Percentiles rank a stretch among this genome's conserved stretches.
Conservation (phyloP, 805 yeast species). For the Starmerella powellii region DNA sequence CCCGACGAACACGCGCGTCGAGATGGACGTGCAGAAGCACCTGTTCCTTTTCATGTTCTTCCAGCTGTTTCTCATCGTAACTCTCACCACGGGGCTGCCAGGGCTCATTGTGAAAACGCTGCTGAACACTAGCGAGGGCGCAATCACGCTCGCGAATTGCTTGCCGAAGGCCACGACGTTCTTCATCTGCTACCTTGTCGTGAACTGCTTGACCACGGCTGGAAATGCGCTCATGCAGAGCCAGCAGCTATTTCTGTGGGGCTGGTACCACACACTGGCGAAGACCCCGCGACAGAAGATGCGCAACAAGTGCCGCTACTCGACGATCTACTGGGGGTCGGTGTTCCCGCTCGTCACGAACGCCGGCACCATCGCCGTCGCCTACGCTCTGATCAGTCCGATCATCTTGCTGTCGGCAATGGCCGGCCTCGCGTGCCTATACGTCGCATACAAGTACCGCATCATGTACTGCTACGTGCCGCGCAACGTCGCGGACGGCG, state of each 20-base stretch:
- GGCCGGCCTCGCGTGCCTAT: slow-evolving; percentile 44
- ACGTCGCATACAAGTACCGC: slow-evolving; percentile 58
- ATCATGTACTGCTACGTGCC: slow-evolving; percentile 40
- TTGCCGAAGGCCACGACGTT: slow-evolving; percentile 79
- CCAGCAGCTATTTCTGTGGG: slow-evolving; percentile 37
- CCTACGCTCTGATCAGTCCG: slow-evolving; percentile 72
- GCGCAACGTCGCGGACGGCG: slow-evolving; percentile 36
- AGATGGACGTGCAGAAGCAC: slow-evolving; percentile 65
- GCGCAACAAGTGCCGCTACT: slow-evolving; percentile 34
- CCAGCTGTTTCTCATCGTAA: slow-evolving; percentile 73
- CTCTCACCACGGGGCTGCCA: slow-evolving; percentile 75
- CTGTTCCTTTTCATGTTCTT: slow-evolving; percentile 66
- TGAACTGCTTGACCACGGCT: slow-evolving; percentile 64
- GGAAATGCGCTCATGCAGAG: slow-evolving; percentile 60
- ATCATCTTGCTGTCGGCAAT: slow-evolving; percentile 50
- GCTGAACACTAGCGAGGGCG: slow-evolving; percentile 24
- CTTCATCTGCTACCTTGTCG: slow-evolving; percentile 62
- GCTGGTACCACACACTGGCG: slow-evolving; percentile 33
- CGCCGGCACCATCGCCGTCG: slow-evolving; percentile 63
- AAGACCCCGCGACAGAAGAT: slow-evolving; percentile 52
- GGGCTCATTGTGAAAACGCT: slow-evolving; percentile 18
- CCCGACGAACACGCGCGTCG: slow-evolving; percentile 49
- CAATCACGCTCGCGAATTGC: slow-evolving; percentile 57
- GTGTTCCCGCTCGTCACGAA: slow-evolving; percentile 66
- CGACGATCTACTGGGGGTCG: slow-evolving; percentile 62